Percentiles rank a stretch among this genome's conserved stretches.
These are phyloP conservation scores for Boechera retrofracta DNA, from an alignment of 345 rosid genomes.

Conservation along the genomic window DNA sequence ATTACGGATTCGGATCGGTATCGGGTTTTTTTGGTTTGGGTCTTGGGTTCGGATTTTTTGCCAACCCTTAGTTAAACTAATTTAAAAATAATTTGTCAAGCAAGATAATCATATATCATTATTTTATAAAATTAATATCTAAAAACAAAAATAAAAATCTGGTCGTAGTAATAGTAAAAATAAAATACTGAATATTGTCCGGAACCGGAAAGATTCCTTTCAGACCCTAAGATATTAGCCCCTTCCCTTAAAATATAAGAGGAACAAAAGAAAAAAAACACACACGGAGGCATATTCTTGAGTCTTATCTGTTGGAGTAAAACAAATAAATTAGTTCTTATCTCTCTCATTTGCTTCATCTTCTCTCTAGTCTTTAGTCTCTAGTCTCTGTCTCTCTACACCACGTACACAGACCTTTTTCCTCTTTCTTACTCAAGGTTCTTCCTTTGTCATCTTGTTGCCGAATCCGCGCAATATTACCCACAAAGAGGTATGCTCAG, in stretches of 20 bases:
- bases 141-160: neutral
- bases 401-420: conserved; percentile 10
- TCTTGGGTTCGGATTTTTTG: no score
- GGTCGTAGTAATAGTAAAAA: neutral
- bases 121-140: neutral
- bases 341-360: conserved; percentile 4
- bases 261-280: neutral
- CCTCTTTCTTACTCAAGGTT: conserved; percentile 24
- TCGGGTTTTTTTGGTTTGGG: no score
- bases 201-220: conserved; percentile 23
- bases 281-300: neutral
- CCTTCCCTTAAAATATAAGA: neutral
- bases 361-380: neutral
- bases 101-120: neutral
- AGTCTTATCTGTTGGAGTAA: neutral
- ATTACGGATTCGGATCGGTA: no score
- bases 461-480: conserved; percentile 20
- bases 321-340: conserved; percentile 17
- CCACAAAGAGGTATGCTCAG: neutral
- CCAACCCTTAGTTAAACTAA: no score
- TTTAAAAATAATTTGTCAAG: no score
- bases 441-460: conserved; percentile 34
- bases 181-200: conserved; percentile 19
- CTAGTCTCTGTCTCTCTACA: neutral
- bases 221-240: neutral